A percentile compares a stretch with the other conserved stretches of the same genome.
Conservation (phyloP, 768 basidiomycete species). For the Termitomyces sp. region DNA sequence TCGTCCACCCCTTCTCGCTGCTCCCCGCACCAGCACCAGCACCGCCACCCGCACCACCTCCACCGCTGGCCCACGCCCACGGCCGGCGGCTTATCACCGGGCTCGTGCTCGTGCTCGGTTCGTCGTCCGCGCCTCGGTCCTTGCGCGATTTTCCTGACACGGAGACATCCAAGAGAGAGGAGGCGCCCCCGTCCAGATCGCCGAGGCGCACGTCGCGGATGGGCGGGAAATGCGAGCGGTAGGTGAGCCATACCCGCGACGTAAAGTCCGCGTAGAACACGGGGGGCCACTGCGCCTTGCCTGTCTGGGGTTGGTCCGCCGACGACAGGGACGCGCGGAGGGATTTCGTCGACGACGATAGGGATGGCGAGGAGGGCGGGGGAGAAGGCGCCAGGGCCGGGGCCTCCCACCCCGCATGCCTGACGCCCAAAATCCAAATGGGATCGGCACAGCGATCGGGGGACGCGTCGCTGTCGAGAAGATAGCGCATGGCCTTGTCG, state of each 20-base stretch:
- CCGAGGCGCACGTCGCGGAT: slow-evolving; percentile 60
- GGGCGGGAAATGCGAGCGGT: slow-evolving; percentile 82
- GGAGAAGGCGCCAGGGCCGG: too few species aligned
- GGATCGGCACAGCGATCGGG: slow-evolving; percentile 80
- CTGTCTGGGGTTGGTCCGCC: slow-evolving; percentile 21
- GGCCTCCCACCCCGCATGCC: slow-evolving; percentile 42
- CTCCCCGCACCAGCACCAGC: too few species aligned
- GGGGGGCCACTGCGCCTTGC: slow-evolving; percentile 63
- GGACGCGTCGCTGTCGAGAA: slow-evolving; percentile 86
- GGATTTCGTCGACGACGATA: slow-evolving; percentile 3
- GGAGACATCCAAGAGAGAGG: background rate
- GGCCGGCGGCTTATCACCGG: slow-evolving; percentile 34
- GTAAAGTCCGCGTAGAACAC: slow-evolving; percentile 88
- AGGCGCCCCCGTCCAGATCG: slow-evolving; percentile 22
- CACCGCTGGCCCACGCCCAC: slow-evolving; percentile 57
- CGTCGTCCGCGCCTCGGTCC: too few species aligned
- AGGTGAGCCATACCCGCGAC: slow-evolving; percentile 87
- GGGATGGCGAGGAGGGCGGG: slow-evolving; percentile 10
- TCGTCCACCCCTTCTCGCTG: slow-evolving; percentile 72
- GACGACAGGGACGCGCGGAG: background rate
- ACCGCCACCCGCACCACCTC: too few species aligned
- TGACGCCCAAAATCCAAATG: slow-evolving; percentile 80
- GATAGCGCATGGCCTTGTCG: slow-evolving; percentile 82
- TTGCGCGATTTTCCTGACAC: background rate
- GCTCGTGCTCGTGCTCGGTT: background rate